A percentile compares a stretch with the other conserved stretches of the same genome.
These are phyloP conservation scores for Arctium lappa DNA, from an alignment of 129 eudicot genomes.

Conservation along the genomic window DNA sequence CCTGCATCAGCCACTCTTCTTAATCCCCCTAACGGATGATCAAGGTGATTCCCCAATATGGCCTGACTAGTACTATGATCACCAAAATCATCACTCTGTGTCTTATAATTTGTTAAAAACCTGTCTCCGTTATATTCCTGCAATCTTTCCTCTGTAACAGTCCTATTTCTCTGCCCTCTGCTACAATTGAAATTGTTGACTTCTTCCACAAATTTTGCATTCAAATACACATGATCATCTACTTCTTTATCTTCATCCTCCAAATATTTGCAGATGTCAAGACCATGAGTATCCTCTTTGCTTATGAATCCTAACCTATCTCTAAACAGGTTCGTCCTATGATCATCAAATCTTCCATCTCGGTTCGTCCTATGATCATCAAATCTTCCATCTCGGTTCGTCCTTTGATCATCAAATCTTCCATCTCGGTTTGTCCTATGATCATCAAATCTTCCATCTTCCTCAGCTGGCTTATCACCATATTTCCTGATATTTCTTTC, in stretches of 20 bases:
- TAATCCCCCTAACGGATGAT: conserved; percentile 24
- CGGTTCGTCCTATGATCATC: conserved; percentile 22
- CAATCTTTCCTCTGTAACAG: conserved; percentile 19
- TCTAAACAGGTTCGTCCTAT: conserved; percentile 23
- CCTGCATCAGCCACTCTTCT: conserved; percentile 22
- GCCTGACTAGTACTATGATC: conserved; percentile 13
- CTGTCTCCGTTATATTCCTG: conserved; percentile 17
- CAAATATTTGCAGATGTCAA: background rate
- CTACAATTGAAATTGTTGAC: background rate
- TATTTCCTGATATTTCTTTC: conserved; percentile 19
- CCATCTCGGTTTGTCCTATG: conserved; percentile 22
- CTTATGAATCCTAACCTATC: conserved; percentile 17
- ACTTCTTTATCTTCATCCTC: conserved; percentile 13
- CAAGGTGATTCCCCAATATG: background rate
- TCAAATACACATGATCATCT: conserved; percentile 16
- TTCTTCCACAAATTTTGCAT: conserved; percentile 7
- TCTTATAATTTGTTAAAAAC: conserved; percentile 10
- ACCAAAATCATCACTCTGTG: conserved; percentile 6
- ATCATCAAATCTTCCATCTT: conserved; percentile 21
- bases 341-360: conserved; percentile 21
- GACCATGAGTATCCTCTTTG: background rate
- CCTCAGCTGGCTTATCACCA: conserved; percentile 5
- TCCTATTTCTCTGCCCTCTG: background rate
- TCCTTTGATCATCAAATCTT: conserved; percentile 27
- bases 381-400: conserved; percentile 16